phyloP scores from a whole-genome alignment of 257 asterid genomes.

The Ilex aquifolium region DNA sequence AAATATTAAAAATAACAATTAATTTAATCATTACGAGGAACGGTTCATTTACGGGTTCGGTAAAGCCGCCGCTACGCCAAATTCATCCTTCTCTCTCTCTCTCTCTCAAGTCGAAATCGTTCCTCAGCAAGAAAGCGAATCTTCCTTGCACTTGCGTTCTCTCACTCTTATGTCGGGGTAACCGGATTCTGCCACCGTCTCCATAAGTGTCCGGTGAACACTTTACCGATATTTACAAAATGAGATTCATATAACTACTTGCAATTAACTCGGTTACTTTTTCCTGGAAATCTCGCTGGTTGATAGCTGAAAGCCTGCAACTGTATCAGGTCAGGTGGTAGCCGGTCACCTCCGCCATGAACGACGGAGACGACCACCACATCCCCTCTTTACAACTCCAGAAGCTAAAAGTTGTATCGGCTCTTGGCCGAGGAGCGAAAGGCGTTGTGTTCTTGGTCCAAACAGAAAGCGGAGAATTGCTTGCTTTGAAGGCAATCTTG shows the following conservation, averaged over 20 bases:
- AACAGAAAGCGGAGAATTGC: conserved; percentile 37
- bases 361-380: conserved; percentile 23
- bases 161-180: no score
- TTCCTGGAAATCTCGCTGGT: background rate
- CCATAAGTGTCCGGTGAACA: background rate
- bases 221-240: background rate
- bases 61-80: no score
- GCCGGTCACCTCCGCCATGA: conserved; percentile 30
- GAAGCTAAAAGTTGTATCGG: conserved; percentile 48
- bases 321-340: no score
- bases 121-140: background rate
- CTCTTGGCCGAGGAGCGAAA: conserved; percentile 97
- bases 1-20: no score
- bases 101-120: background rate
- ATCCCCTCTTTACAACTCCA: conserved; percentile 31
- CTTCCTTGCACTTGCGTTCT: no score
- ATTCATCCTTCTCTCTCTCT: background rate
- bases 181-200: background rate
- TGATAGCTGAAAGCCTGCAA: background rate
- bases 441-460: conserved; percentile 80
- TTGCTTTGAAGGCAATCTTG: conserved; percentile 66
- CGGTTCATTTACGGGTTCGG: no score
- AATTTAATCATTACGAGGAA: no score
- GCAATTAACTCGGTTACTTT: background rate
- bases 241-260: background rate